Evolutionary conservation across 2,329 filamentous ascomycete genomes (phyloP), one percentile per base, ranked within the genome.

Genomic region (Mariannaea sp.): DNA sequence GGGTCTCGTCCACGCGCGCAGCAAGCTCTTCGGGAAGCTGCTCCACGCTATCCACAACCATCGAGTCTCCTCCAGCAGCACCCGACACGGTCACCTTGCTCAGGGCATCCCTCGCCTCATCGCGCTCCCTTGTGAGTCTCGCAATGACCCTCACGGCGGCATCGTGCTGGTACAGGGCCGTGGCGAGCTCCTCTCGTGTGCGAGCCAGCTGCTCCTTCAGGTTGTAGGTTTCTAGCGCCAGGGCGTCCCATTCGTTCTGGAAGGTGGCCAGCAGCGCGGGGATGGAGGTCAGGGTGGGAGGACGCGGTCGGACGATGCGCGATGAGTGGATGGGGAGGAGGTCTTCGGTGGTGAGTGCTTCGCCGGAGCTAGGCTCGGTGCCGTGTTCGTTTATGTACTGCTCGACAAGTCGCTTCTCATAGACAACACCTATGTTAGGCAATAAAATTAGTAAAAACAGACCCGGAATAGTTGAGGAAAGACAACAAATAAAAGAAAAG

Each of bases 241-340:
- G 77, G 7, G 92, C 88, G 71, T 99, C 94, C 94, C 94, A 99
- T 80, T 99, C 94, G 72, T 96, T 96, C 73, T 99, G 94, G 73
- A 99, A 97, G 32, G 92, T 89, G 43, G 90, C 89, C 50, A 99
- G 88, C 50, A 99, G 84, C 14, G 94, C 92, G 17, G 94, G 94
- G 69, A 99, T 96, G 30, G 94, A 99, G 49, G 94, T 97, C 66
- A 97, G 85, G 27, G 91, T 92, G 26, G 94, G 93, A 53, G 94
- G 92, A 68, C 94, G 85, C 44, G 94, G 93, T 65, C 89, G 89
- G 57, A 97, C 90, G 64, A 91, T 83, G 75, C 88, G 87, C 64
- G 89, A 82, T 54, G 90, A 86, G 77, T 94, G 91, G 72, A 99
- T 82, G 60, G 92, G 87, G 67, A 99, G 81, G 56, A 99, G 84